Conservation (phyloP, 495 filamentous ascomycete genomes). For the Collariella sp. region DNA sequence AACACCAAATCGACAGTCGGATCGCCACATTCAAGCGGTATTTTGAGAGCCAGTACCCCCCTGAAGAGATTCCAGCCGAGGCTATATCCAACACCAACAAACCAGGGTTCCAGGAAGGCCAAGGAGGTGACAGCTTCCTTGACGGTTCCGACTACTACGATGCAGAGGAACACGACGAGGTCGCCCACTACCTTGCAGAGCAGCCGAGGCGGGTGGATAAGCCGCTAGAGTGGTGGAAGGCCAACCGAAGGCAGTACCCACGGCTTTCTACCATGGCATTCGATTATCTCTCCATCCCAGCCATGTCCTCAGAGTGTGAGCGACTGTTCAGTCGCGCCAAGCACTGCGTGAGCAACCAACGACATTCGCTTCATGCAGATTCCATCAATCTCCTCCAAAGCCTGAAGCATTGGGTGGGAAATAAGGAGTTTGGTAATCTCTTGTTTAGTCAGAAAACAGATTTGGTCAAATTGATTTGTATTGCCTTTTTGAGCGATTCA, state of each 20-base stretch:
- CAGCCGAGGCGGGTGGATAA: background rate
- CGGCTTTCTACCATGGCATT: background rate
- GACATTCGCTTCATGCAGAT: background rate
- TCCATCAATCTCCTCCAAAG: background rate
- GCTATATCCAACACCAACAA: background rate
- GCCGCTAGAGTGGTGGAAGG: background rate
- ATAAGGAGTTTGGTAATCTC: too few relatives aligned
- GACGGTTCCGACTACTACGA: background rate
- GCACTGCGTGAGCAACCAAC: background rate
- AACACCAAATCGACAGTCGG: background rate
- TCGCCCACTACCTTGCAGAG: background rate
- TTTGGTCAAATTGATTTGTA: too few relatives aligned
- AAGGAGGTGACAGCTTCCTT: background rate
- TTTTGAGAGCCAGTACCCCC: background rate
- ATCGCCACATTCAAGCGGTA: background rate
- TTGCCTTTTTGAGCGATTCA: too few relatives aligned
- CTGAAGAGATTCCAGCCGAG: background rate
- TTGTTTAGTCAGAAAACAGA: too few relatives aligned
- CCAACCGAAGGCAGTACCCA: background rate
- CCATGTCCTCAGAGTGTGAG: background rate
- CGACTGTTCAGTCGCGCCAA: background rate
- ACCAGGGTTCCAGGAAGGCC: background rate
- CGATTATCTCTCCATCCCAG: background rate
- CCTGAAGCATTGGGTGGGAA: background rate
- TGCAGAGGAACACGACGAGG: background rate